A percentile compares a stretch with the other conserved stretches of the same genome.
Conservation (phyloP, 169 alveolate species). For the Amoebophrya sp. region DNA sequence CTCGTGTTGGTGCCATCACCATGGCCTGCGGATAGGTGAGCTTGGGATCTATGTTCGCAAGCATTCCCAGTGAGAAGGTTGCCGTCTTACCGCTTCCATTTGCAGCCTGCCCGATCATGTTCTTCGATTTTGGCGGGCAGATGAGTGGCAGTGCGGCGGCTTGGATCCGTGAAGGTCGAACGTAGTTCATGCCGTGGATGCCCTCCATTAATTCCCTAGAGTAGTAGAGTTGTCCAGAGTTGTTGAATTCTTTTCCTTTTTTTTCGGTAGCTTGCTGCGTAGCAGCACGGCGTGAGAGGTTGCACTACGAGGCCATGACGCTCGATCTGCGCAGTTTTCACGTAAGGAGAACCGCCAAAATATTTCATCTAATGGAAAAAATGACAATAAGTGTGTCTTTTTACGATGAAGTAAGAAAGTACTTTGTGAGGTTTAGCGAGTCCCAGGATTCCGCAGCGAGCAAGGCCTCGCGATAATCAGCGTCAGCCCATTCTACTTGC, state of each 20-base stretch:
- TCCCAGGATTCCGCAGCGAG: background rate
- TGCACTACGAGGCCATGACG: background rate
- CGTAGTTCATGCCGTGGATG: conserved; percentile 36
- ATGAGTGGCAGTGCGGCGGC: conserved; percentile 50
- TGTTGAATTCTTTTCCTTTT: background rate
- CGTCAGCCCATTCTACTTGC: background rate
- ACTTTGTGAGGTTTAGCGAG: background rate
- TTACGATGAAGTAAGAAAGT: background rate
- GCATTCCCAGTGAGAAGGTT: conserved; percentile 82
- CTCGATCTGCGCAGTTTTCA: background rate
- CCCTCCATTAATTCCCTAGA: conserved; percentile 39
- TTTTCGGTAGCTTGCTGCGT: background rate
- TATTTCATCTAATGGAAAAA: background rate
- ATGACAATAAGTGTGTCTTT: background rate
- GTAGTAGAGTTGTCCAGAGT: background rate
- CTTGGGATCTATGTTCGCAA: background rate
- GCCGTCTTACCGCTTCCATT: conserved; percentile 98
- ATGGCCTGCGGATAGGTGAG: conserved; percentile 65
- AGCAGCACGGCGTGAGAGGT: background rate
- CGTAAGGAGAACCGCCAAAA: background rate
- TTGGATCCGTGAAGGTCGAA: conserved; percentile 43
- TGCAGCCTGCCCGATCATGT: conserved; percentile 88
- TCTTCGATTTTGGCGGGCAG: conserved; percentile 28
- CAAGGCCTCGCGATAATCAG: background rate
- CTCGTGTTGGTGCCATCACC: conserved; percentile 94